These are phyloP conservation scores for Alternaria metachromatica DNA, from an alignment of 2,329 filamentous ascomycete genomes.

Conservation along the genomic window DNA sequence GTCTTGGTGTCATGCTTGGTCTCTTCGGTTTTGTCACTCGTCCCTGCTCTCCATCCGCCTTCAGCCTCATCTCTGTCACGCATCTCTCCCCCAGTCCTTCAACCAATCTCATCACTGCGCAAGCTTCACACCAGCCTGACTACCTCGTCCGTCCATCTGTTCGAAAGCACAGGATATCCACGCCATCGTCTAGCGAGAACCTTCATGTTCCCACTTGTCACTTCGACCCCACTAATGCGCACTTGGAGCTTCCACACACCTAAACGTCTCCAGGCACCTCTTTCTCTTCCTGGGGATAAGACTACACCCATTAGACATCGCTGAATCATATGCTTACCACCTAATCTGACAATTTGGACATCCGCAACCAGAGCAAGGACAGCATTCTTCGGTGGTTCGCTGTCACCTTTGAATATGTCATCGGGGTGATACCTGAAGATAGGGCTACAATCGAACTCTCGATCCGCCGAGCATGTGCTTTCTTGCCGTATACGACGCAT, in stretches of 20 bases:
- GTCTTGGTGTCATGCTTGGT: not conserved
- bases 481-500: not conserved
- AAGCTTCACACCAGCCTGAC: not conserved
- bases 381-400: not conserved
- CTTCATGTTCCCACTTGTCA: not conserved
- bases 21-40: not conserved
- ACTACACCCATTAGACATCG: slow-evolving; percentile 5
- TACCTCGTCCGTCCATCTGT: not conserved
- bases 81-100: not conserved
- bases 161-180: not conserved
- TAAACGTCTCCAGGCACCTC: slow-evolving; percentile 5
- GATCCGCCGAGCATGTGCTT: not conserved
- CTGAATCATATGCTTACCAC: slow-evolving; percentile 3
- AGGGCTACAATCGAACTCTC: not conserved
- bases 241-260: slow-evolving; percentile 13
- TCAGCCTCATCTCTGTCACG: not conserved
- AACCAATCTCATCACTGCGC: not conserved
- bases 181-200: slow-evolving; percentile 7
- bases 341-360: slow-evolving; percentile 4
- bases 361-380: slow-evolving; percentile 4
- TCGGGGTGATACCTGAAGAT: slow-evolving; percentile 9
- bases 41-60: not conserved
- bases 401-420: not conserved
- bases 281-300: not conserved
- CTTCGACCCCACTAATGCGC: not conserved